Conservation (phyloP, 108 stramenopile genomes). For the Pseudonitzschia pungens region DNA sequence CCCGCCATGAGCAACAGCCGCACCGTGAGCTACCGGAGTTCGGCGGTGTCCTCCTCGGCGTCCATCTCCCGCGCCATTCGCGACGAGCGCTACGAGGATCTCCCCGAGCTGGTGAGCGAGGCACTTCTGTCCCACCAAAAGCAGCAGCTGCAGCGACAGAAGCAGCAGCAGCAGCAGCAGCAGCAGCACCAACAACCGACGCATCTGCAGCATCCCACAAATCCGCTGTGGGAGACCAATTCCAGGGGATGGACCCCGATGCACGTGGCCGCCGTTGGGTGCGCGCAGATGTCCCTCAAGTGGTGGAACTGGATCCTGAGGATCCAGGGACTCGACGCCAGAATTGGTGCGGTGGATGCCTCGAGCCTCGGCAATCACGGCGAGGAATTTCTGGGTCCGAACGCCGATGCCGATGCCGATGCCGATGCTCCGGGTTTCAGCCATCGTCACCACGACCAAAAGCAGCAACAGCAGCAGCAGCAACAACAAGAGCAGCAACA, state of each 20-base stretch:
- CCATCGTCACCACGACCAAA: no score
- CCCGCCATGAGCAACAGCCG: background rate
- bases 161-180: background rate
- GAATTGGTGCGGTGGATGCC: no score
- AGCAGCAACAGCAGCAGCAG: no score
- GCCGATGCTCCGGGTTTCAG: no score
- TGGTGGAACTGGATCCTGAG: conserved; percentile 20
- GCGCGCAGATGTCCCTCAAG: conserved; percentile 6
- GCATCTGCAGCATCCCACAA: background rate
- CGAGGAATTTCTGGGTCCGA: no score
- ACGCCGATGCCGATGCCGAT: background rate
- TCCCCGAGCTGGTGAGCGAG: background rate
- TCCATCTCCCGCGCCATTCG: conserved; percentile 17
- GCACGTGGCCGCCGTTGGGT: background rate
- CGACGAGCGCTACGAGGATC: conserved; percentile 7
- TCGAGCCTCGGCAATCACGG: no score
- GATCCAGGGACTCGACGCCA: background rate
- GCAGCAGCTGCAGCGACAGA: conserved; percentile 6
- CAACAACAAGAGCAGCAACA: background rate
- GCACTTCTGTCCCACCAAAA: background rate
- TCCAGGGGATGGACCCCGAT: conserved; percentile 3
- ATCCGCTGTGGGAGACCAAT: background rate
- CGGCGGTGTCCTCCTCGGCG: conserved; percentile 7
- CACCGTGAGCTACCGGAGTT: background rate
- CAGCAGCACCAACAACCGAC: background rate